Evolutionary conservation across 805 yeast genomes (phyloP), one percentile per base, ranked within the genome.

Genomic region (Yarrowia sp.): DNA sequence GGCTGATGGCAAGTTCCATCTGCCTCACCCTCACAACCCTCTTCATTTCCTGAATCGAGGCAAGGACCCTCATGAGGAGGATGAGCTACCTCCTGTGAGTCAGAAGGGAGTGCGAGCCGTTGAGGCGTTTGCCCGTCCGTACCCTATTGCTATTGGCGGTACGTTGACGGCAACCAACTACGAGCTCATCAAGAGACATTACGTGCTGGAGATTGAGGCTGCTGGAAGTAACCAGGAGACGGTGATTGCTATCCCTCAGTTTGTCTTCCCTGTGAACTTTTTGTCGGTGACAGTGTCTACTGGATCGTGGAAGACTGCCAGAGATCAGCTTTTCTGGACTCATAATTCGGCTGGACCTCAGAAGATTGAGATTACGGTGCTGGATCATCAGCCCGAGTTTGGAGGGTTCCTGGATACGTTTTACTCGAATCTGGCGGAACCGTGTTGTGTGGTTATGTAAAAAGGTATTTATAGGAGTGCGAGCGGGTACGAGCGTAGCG

Each of bases 111-210:
- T 55, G 13, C 45, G 61, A 13, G 61, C 61, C 2, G 38, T 55
- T 1, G 83, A 82, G 60, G 91, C 97, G 0, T 83, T 89, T 0
- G 76, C 90, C 32, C 80, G 99, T 53, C 98, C 98, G 1, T 88
- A 81, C 68, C 87, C 92, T 0, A 73, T 86, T 0, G 83, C 86
- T 3, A 80, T 87, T 0, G 80, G 79, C 38, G 98, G 98, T 1
- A 70, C 70, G 0, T 80, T 88, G 13, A 72, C 72, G 6, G 74
- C 76, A 17, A 83, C 86, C 14, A 85, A 81, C 60, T 92, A 92
- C 73, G 86, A 89, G 66, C 69, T 89, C 60, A 75, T 75, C 47
- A 73, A 76, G 4, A 77, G 78, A 18, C 75, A 72, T 33, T 90
- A 84, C 72, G 71, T 73, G 0, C 74, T 90, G 65, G 79, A 80